Base-by-base conservation (phyloP, 345 rosid genomes). In the Limnanthes douglasii region DNA sequence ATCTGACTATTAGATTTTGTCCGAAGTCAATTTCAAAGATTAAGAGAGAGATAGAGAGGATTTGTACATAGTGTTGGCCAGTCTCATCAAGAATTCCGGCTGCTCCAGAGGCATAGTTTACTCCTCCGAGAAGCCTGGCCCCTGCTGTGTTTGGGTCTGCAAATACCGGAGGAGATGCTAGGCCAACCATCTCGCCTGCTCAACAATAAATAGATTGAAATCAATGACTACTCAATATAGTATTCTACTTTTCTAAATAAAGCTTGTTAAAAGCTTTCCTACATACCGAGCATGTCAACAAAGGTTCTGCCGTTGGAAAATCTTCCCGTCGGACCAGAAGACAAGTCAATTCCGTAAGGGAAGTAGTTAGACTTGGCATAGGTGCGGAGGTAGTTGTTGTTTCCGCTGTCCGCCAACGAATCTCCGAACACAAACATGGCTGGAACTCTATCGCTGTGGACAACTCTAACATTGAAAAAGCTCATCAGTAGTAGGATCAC, bases 351-450 rank as follows among this genome's bases (percentile, higher is more conserved):
- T 4, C 97, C 95, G 23, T 88, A 88, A 8, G 97, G 93, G 21
- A 53, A 69, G 60, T 79, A 88, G 35, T 76, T 69, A 32, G 81
- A 54, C 48, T 59, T 68, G 31, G 97, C 90, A 12, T 71, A 31
- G 16, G 93, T 65, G 25, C 31, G 48, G 16, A 83, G 64, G 58
- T 45, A 62, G 53, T 88, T 83, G 65, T 73, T 88, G 65, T 83
- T 88, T 8, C 97, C 97, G 33, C 43, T 68, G 37, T 88, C 93
- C 4, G 76, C 78, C 32, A 74, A 50, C 1, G 97, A 88, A 46
- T 83, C 97, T 37, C 97, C 97, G 18, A 83, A 74, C 54, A 88
- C 80, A 37, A 83, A 83, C 60, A 83, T 41, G 7, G 86, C 90
- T 0, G 94, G 66, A 43, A 70, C 75, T 43, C 49, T 19, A 37